Base-by-base conservation (phyloP, 805 yeast genomes). In the Millerago galiae region DNA sequence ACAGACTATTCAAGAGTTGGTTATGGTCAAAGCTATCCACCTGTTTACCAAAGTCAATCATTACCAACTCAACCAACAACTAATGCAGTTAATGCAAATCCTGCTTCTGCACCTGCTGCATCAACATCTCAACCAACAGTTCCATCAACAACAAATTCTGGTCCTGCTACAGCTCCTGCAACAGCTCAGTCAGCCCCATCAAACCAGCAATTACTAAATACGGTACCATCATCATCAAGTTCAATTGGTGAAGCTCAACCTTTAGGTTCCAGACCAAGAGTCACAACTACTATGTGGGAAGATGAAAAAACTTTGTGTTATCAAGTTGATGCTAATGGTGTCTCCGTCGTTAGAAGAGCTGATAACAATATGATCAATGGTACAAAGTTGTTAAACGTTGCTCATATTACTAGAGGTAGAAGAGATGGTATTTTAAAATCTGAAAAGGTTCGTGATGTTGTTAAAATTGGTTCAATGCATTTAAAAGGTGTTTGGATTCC, bases 401-500 rank as follows among this genome's bases (percentile, higher is more conserved):
- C 93, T 2, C 87, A 83, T 46, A 83, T 85, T 86, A 85, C 95
- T 13, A 71, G 95, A 48, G 95, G 95, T 24, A 74, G 91, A 51
- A 71, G 95, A 55, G 95, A 85, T 60, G 95, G 95, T 15, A 79
- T 85, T 47, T 69, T 85, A 48, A 85, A 85, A 65, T 77, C 81
- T 45, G 93, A 84, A 59, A 80, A 81, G 54, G 72, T 77, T 35
- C 71, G 93, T 34, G 86, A 83, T 56, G 95, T 85, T 18, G 91
- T 85, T 35, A 85, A 85, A 63, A 81, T 83, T 47, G 95, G 95
- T 5, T 80, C 89, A 12, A 84, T 85, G 90, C 90, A 85, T 61
- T 67, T 85, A 53, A 85, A 85, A 65, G 95, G 95, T 31, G 95
- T 85, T 37, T 85, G 95, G 95, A 83, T 85, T 45, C 95, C 95